Conservation (phyloP, 2,329 filamentous ascomycete species). For the Paecilomyces dactylethromorphus region DNA sequence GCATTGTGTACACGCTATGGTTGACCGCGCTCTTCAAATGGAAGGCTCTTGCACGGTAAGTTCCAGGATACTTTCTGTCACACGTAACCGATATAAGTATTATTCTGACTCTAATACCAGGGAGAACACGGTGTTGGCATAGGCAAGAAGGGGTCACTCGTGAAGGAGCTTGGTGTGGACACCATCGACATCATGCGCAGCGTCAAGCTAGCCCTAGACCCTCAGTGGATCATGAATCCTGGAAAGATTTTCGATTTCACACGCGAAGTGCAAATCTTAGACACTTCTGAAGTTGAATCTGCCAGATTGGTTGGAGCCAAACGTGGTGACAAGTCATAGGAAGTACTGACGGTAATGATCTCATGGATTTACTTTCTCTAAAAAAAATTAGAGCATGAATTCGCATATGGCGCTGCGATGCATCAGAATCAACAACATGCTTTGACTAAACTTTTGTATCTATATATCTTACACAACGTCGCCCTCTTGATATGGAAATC, state of each 20-base stretch:
- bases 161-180: slow-evolving; percentile 72
- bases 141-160: slow-evolving; percentile 74
- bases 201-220: slow-evolving; percentile 77
- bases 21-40: slow-evolving; percentile 84
- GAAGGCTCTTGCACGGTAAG: slow-evolving; percentile 75
- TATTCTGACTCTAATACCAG: slow-evolving; percentile 11
- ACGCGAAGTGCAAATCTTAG: slow-evolving; percentile 4
- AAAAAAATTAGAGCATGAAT: no score
- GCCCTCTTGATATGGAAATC: no score
- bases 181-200: slow-evolving; percentile 79
- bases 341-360: neutral
- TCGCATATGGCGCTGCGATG: no score
- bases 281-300: slow-evolving; percentile 4
- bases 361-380: neutral
- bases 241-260: slow-evolving; percentile 77
- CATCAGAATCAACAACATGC: no score
- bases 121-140: slow-evolving; percentile 82
- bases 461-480: no score
- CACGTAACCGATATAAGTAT: neutral
- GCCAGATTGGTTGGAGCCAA: slow-evolving; percentile 5
- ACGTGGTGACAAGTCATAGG: neutral
- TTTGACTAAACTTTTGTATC: no score
- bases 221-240: slow-evolving; percentile 83
- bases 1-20: slow-evolving; percentile 80
- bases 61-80: slow-evolving; percentile 5